Conservation (phyloP, 164 flowering plant species). For the Saururus chinensis region DNA sequence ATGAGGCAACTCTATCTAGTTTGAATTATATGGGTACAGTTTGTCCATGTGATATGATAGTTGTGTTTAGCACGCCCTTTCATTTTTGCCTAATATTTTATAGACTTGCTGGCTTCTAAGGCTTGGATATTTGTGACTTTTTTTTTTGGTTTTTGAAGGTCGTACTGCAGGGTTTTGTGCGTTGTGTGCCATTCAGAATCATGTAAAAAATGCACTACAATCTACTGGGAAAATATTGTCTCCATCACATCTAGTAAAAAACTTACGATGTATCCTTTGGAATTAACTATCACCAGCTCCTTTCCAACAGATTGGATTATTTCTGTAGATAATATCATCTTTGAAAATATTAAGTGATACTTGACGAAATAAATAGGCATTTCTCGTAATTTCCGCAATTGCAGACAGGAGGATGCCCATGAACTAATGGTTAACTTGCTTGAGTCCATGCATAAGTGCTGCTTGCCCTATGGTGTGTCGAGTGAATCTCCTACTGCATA, state of each 20-base stretch:
- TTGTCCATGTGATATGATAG: no score
- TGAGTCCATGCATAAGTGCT: constrained; percentile 97
- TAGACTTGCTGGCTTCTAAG: not conserved
- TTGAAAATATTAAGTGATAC: constrained; percentile 13
- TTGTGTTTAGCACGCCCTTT: not conserved
- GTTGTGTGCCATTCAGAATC: constrained; percentile 91
- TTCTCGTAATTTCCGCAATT: constrained; percentile 76
- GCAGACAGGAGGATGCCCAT: constrained; percentile 98
- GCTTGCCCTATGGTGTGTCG: constrained; percentile 89
- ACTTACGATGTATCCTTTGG: constrained; percentile 87
- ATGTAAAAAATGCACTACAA: constrained; percentile 81
- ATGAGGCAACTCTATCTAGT: no score
- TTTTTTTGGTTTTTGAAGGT: constrained; percentile 41
- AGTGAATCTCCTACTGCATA: constrained; percentile 82
- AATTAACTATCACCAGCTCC: not conserved
- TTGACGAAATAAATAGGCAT: constrained; percentile 59
- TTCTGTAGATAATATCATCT: not conserved
- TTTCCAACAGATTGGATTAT: not conserved
- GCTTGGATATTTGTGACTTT: not conserved
- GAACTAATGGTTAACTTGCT: constrained; percentile 94
- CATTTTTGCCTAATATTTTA: no score
- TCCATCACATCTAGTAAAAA: constrained; percentile 81
- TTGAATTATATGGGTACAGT: no score
- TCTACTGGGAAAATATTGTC: constrained; percentile 77
- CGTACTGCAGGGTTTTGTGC: constrained; percentile 92